phyloP scores from a whole-genome alignment of 176 grass and related monocot species.

The Ampelocalamus luodianensis region DNA sequence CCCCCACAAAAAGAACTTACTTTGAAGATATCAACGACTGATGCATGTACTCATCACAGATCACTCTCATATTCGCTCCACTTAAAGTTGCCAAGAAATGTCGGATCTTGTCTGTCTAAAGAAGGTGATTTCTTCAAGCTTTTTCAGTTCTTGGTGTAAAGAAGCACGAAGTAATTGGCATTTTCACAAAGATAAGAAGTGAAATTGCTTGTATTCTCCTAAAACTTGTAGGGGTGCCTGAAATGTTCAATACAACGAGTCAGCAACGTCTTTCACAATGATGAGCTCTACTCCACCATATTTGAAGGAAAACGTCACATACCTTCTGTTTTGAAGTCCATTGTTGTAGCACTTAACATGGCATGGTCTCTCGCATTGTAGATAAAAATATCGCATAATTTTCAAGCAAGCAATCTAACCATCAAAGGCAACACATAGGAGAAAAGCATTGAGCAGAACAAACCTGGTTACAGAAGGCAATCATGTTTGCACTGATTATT shows the following conservation, averaged over 20 bases:
- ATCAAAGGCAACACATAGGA: constrained; percentile 32
- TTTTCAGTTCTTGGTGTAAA: constrained; percentile 47
- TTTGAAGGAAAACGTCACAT: constrained; percentile 40
- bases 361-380: constrained; percentile 73
- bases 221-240: constrained; percentile 50
- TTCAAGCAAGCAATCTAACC: constrained; percentile 27
- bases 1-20: constrained; percentile 47
- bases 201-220: constrained; percentile 45
- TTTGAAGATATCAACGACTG: constrained; percentile 60
- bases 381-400: constrained; percentile 48
- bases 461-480: constrained; percentile 85
- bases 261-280: constrained; percentile 33
- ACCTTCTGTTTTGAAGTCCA: constrained; percentile 38
- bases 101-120: constrained; percentile 38
- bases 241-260: constrained; percentile 43
- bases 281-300: constrained; percentile 15
- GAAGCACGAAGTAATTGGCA: constrained; percentile 41
- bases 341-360: constrained; percentile 67
- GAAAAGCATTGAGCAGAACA: constrained; percentile 27
- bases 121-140: constrained; percentile 44
- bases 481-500: constrained; percentile 41
- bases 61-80: constrained; percentile 45
- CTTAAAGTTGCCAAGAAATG: constrained; percentile 71
- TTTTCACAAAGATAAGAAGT: constrained; percentile 47
- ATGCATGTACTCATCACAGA: constrained; percentile 43